Conservation (phyloP, 202 grass and related monocot genomes). For the Carex sylvatica region DNA sequence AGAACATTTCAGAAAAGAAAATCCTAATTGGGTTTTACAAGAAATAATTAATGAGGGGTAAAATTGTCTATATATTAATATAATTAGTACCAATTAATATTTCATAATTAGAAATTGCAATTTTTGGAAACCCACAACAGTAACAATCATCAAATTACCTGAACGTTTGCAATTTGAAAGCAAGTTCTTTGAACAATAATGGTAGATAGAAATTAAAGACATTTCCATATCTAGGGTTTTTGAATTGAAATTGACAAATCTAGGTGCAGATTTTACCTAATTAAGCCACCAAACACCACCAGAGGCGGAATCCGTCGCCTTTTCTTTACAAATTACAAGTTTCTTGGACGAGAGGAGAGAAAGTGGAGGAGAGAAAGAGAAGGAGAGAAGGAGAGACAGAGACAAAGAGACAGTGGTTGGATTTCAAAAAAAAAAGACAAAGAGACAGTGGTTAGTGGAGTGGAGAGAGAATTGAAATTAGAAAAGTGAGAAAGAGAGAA, state of each 20-base stretch:
- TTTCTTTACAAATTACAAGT: not conserved
- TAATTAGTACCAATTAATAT: too few species aligned
- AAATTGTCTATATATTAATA: too few species aligned
- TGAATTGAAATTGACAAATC: not conserved
- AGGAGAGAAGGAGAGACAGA: not conserved
- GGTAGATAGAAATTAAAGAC: not conserved
- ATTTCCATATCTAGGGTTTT: conserved; percentile 3
- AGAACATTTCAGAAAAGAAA: too few species aligned
- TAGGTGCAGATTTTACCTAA: not conserved
- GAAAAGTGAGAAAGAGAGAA: not conserved
- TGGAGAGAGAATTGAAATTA: not conserved
- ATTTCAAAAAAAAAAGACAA: too few species aligned
- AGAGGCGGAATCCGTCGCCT: not conserved
- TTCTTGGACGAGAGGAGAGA: not conserved
- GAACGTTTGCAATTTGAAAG: not conserved
- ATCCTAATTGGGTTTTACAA: too few species aligned
- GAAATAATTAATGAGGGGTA: too few species aligned
- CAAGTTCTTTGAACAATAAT: not conserved
- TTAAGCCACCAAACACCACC: not conserved
- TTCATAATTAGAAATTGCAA: too few species aligned
- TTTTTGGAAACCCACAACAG: not conserved
- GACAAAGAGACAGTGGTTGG: not conserved
- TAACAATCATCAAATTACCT: not conserved
- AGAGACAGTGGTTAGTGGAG: not conserved
- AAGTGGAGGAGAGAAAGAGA: not conserved